Evolutionary conservation across 1,284 basidiomycete species (phyloP).

Genomic region (Neonothopanus nambi): DNA sequence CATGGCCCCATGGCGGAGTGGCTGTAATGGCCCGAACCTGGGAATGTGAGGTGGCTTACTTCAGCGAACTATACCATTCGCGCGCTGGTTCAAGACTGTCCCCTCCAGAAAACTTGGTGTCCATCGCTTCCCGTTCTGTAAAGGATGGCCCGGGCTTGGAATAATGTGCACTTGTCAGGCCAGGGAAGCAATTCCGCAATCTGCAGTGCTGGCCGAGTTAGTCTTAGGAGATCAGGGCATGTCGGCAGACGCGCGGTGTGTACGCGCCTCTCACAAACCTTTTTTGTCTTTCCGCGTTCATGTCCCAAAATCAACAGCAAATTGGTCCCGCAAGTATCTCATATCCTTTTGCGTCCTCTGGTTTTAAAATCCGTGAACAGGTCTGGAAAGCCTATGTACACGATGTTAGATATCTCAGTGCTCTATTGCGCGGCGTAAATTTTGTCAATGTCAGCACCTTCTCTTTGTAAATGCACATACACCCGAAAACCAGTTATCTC

Average conservation of each 20-base stretch:
- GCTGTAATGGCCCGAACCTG: conserved; percentile 77
- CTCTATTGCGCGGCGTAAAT: conserved; percentile 76
- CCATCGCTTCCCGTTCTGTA: conserved; percentile 64
- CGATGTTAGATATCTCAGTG: conserved; percentile 77
- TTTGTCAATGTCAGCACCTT: conserved; percentile 63
- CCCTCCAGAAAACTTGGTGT: conserved; percentile 88
- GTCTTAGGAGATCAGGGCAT: conserved; percentile 83
- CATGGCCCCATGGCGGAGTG: conserved; percentile 50
- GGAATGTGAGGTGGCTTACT: conserved; percentile 73
- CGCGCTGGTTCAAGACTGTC: conserved; percentile 88
- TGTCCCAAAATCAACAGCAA: conserved; percentile 6
- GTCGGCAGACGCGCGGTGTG: conserved; percentile 76
- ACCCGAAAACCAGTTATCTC: too few relatives aligned
- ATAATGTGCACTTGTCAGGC: conserved; percentile 78
- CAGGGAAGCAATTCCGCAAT: conserved; percentile 91
- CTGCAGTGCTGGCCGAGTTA: conserved; percentile 81
- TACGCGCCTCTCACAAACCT: conserved; percentile 47
- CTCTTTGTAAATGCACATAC: conserved; percentile 6
- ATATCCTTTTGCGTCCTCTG: background rate
- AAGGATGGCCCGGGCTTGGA: conserved; percentile 63
- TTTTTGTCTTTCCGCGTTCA: background rate
- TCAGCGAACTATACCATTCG: conserved; percentile 62
- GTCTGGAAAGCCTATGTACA: conserved; percentile 76
- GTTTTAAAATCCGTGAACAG: conserved; percentile 34
- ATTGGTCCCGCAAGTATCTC: conserved; percentile 3